Conservation (phyloP, 129 eudicot species). For the Solidago caesia region DNA sequence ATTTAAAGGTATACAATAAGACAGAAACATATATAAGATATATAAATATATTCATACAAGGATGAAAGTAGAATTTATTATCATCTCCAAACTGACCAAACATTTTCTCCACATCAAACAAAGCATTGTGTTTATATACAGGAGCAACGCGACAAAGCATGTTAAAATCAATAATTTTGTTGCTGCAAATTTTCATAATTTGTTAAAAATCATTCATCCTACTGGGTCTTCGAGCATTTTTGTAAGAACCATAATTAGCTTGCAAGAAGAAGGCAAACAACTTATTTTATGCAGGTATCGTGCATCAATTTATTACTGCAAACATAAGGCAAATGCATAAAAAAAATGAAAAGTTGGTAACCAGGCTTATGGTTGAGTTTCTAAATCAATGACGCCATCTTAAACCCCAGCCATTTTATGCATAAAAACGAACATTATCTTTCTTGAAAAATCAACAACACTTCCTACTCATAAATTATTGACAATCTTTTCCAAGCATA, state of each 20-base stretch:
- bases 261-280: neutral
- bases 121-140: neutral
- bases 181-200: neutral
- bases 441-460: neutral
- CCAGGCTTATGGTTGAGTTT: conserved; percentile 11
- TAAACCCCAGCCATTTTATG: conserved; percentile 19
- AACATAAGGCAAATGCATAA: neutral
- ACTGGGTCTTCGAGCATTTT: neutral
- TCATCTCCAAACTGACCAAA: too few species aligned
- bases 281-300: neutral
- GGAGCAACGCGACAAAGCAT: neutral
- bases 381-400: conserved; percentile 3
- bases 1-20: too few species aligned
- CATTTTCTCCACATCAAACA: too few species aligned
- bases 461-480: conserved; percentile 25
- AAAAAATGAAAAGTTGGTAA: conserved; percentile 12
- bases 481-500: conserved; percentile 20
- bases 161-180: neutral
- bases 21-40: too few species aligned
- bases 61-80: too few species aligned
- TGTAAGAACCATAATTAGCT: neutral
- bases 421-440: conserved; percentile 9
- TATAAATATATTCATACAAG: too few species aligned
- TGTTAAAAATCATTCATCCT: neutral
- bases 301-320: neutral